Base-by-base conservation (phyloP, 345 rosid genomes). In the Rubroshorea leprosula region DNA sequence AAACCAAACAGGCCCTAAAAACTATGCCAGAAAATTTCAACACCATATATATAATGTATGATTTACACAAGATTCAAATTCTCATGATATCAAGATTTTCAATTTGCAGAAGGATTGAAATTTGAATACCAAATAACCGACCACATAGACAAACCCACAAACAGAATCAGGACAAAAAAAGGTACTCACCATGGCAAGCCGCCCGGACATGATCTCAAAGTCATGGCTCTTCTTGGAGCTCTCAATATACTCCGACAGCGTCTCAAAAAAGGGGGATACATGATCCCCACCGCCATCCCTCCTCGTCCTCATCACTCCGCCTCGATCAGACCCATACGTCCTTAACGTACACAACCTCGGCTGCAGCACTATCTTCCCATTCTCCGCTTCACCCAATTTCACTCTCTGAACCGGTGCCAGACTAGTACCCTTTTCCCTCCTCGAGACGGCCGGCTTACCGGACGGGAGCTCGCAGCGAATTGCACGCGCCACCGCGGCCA, bases 171-270 rank as follows among this genome's bases (percentile, higher is more conserved):
- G n/a, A n/a, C n/a, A 15, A 51, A 13, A 15, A 51, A 25, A 15
- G 23, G 20, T 9, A 23, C 12, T 39, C 21, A 86, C 96, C 96
- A 92, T 92, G 16, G 96, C 96, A 17, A 92, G 80, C 35, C 98
- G 77, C 15, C 98, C 98, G 0, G 93, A 84, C 68, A 92, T 80
- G 56, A 86, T 92, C 79, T 92, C 98, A 13, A 92, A 81, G 52
- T 92, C 93, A 0, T 75, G 96, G 60, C 95, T 92, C 72, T 86
- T 86, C 78, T 77, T 83, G 17, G 91, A 77, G 73, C 95, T 92
- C 63, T 92, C 98, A 0, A 92, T 83, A 66, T 92, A 92, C 63
- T 86, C 91, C 31, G 94, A 86, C 52, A 89, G 68, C 0, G 78
- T 80, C 67, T 83, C 93, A 21, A 89, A 89, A 64, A 89, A 89